Conservation (phyloP, 2,329 filamentous ascomycete species). For the Sarocladiaceae sp. region DNA sequence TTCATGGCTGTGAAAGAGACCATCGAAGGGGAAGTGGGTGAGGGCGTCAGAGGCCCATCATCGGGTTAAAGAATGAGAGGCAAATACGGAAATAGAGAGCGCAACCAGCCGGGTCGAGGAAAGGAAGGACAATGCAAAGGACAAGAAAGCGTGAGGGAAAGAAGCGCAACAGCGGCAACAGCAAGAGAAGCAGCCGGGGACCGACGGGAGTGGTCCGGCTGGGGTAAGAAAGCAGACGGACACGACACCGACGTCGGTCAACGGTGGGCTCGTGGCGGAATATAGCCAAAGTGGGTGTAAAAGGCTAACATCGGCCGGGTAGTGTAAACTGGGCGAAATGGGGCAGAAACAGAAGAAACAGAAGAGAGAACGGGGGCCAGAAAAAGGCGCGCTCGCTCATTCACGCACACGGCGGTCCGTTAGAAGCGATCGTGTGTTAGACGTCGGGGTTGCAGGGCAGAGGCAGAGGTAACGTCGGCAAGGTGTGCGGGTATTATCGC, state of each 20-base stretch:
- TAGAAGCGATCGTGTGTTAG: slow-evolving; percentile 10
- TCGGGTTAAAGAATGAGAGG: neutral
- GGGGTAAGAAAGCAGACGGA: neutral
- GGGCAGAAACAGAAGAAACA: neutral
- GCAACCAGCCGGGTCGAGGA: neutral
- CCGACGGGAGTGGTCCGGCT: neutral
- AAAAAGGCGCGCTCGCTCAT: slow-evolving; percentile 8
- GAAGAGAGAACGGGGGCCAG: neutral
- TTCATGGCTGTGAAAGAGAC: slow-evolving; percentile 8
- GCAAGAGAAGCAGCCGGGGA: neutral
- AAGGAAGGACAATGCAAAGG: slow-evolving; percentile 8
- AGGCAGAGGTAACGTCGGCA: neutral
- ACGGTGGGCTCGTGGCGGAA: slow-evolving; percentile 7
- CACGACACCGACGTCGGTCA: slow-evolving; percentile 9
- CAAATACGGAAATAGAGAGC: slow-evolving; percentile 8
- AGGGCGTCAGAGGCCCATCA: slow-evolving; percentile 11
- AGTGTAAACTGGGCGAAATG: neutral
- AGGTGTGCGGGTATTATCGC: slow-evolving; percentile 11
- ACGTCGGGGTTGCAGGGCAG: neutral
- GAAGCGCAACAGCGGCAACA: neutral
- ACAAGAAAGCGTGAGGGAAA: neutral
- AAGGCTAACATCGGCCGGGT: neutral
- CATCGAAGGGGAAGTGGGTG: slow-evolving; percentile 10
- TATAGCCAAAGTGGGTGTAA: neutral
- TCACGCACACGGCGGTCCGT: neutral